These are phyloP conservation scores for Cladorrhinum sp. DNA, from an alignment of 2,329 filamentous ascomycete genomes.

Conservation along the genomic window DNA sequence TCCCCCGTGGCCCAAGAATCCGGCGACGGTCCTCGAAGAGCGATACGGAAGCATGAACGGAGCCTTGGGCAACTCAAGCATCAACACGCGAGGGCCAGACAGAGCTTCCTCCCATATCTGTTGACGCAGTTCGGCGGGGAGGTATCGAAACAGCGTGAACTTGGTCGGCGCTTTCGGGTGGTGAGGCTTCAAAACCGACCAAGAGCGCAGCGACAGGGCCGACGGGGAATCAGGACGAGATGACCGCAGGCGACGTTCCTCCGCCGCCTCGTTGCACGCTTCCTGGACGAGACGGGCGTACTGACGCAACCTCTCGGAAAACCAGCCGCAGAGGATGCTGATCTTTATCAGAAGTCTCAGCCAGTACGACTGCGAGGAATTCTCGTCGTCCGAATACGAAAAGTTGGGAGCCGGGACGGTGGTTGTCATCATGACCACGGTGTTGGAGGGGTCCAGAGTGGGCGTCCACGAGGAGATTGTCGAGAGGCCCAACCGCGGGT, in stretches of 20 bases:
- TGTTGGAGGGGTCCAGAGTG: constrained; percentile 1
- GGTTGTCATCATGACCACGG: not conserved
- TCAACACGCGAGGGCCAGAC: constrained; percentile 8
- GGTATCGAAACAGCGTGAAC: constrained; percentile 13
- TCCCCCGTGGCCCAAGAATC: not conserved
- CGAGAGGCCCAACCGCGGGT: constrained; percentile 6
- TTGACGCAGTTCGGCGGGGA: constrained; percentile 16
- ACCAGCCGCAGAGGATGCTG: constrained; percentile 15
- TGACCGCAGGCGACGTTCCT: constrained; percentile 11
- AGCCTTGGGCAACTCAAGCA: constrained; percentile 11
- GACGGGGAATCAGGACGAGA: not conserved
- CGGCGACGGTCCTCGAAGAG: not conserved
- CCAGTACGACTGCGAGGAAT: constrained; percentile 5
- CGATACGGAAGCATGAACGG: not conserved
- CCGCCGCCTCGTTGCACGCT: constrained; percentile 7
- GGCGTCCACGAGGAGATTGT: constrained; percentile 12
- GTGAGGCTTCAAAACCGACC: not conserved
- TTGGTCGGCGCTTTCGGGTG: not conserved
- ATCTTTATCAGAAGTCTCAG: constrained; percentile 14
- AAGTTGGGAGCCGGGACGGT: not conserved
- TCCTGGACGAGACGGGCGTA: constrained; percentile 13
- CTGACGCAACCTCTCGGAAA: constrained; percentile 7
- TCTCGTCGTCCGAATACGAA: not conserved
- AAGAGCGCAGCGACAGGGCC: not conserved
- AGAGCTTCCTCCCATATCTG: constrained; percentile 17